A percentile compares a stretch with the other conserved stretches of the same genome.
Conservation (phyloP, 176 grass and related monocot genomes). For the Aegilops speltoides region DNA sequence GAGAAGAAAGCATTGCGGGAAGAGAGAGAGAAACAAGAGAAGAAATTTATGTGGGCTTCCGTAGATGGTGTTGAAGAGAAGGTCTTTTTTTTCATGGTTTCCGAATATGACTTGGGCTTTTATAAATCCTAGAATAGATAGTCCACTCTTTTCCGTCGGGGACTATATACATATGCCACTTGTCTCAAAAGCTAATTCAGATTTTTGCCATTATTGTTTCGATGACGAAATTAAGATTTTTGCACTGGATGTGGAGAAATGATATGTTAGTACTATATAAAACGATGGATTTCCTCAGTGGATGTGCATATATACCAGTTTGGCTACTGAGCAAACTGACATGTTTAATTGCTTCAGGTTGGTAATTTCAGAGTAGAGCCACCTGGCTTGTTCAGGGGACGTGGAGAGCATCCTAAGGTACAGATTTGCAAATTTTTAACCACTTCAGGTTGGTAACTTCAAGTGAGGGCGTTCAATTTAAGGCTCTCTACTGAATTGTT, state of each 20-base stretch:
- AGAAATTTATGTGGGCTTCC: slow-evolving; percentile 92
- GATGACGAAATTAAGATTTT: too few relatives aligned
- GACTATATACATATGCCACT: background rate
- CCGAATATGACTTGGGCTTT: background rate
- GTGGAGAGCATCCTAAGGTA: slow-evolving; percentile 99
- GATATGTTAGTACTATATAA: background rate
- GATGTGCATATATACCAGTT: background rate
- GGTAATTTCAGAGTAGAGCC: slow-evolving; percentile 97
- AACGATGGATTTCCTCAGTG: background rate
- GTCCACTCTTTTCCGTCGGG: background rate
- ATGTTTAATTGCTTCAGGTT: slow-evolving; percentile 56
- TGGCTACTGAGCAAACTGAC: background rate
- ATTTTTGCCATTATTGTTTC: too few relatives aligned
- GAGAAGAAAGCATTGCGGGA: slow-evolving; percentile 82
- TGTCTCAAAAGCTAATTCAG: too few relatives aligned
- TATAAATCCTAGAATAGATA: background rate
- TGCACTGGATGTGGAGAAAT: background rate
- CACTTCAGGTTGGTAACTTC: too few relatives aligned
- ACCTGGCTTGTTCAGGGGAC: slow-evolving; percentile 90
- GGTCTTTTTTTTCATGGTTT: slow-evolving; percentile 39
- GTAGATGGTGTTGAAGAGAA: slow-evolving; percentile 92
- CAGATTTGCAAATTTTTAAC: background rate
- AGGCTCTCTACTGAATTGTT: slow-evolving; percentile 1
- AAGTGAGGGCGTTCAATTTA: background rate
- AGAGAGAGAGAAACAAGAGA: slow-evolving; percentile 83